These are phyloP conservation scores for Sarcomyxa edulis DNA, from an alignment of 768 basidiomycete genomes.

Conservation along the genomic window DNA sequence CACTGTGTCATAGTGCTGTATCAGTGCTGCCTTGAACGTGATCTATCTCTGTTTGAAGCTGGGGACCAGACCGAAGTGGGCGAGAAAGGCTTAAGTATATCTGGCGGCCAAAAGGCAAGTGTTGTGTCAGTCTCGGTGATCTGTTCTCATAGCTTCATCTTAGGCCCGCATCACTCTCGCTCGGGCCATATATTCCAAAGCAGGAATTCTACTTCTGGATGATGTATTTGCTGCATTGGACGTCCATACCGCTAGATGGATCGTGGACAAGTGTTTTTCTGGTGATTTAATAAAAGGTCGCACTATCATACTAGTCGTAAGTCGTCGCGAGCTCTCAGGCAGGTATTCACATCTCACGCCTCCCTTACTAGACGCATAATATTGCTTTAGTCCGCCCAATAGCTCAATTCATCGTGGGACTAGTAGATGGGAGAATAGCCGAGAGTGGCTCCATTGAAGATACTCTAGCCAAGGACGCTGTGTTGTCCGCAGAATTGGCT, in stretches of 20 bases:
- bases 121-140: background rate
- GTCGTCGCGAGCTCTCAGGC: constrained; percentile 2
- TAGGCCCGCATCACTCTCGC: constrained; percentile 39
- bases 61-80: constrained; percentile 32
- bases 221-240: constrained; percentile 39
- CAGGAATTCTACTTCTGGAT: constrained; percentile 40
- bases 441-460: constrained; percentile 44
- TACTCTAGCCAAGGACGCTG: constrained; percentile 31
- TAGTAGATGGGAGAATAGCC: constrained; percentile 39
- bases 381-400: constrained; percentile 37
- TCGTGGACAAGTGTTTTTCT: constrained; percentile 45
- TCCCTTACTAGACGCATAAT: constrained; percentile 35
- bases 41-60: constrained; percentile 54
- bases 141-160: constrained; percentile 16
- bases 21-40: constrained; percentile 71
- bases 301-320: constrained; percentile 39
- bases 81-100: constrained; percentile 47
- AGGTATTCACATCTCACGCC: background rate
- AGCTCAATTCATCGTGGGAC: constrained; percentile 39
- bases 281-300: constrained; percentile 37
- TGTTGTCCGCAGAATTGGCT: constrained; percentile 33
- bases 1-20: constrained; percentile 42
- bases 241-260: constrained; percentile 48
- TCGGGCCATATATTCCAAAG: constrained; percentile 35
- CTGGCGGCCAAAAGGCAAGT: constrained; percentile 36